Base-by-base conservation (phyloP, 2,329 filamentous ascomycete genomes). In the Hortaea werneckii region DNA sequence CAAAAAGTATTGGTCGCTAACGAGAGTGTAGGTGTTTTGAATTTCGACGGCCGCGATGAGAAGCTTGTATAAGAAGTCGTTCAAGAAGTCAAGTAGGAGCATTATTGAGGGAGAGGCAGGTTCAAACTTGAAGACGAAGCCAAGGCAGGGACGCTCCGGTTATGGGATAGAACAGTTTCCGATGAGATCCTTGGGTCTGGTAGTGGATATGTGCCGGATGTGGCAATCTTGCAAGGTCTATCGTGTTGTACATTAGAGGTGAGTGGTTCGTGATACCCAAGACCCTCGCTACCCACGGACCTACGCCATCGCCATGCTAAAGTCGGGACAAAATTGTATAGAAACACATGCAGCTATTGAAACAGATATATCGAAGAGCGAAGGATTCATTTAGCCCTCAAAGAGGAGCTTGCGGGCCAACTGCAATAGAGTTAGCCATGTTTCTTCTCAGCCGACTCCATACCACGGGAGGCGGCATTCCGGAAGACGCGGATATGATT, bases 371-470 rank as follows among this genome's bases (percentile, higher is more conserved):
- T 26, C 20, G 12, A 11, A 11, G 32, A 9, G 34, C 30, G 10
- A 20, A 13, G 12, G 5, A 29, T 29, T 9, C 20, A 8, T 37
- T 40, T 41, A 51, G 40, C 26, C 20, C 11, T 53, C 51, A 26
- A 53, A 48, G 5, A 53, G 40, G 9, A 51, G 13, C 32, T 53
- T 53, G 10, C 51, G 51, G 5, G 50, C 48, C 13, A 53, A 29
- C 51, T 53, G 44, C 20, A 37, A 11, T 34, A 10, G 26, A 20
- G 41, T 53, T 37, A 53, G 51, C 44, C 12, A 34, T 41, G 8
- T 26, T 29, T 38, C n/a, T 12, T 9, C 10, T 29, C 26, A 20
- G 20, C 42, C 11, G 37, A 5, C 13, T 12, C 6, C 9, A 3
- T 12, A 38, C 13, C 38, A 10, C 20, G 32, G n/a, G 34, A 8